Evolutionary conservation across 2,329 filamentous ascomycete species (phyloP), one percentile per base, ranked within the genome.

Genomic region (Pyrenochaeta sp.): DNA sequence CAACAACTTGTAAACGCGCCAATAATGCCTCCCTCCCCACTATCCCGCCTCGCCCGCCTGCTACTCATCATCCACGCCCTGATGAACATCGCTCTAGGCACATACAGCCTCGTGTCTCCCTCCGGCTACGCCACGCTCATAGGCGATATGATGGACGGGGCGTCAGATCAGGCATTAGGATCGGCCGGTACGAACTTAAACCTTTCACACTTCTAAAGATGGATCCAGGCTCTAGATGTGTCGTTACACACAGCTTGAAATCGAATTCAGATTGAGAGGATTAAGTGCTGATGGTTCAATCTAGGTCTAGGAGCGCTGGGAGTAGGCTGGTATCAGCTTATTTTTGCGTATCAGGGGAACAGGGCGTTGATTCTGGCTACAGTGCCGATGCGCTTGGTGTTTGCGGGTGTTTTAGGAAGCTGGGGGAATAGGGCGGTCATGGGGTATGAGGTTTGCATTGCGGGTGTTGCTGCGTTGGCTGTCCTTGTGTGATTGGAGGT

Each of bases 271-370:
- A 30, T 30, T 30, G 28, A 30, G 28, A 30, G 28, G 10, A 10
- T 30, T 30, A 19, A 19, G 19, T 19, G 28, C 28, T 30, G 28
- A 30, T 30, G 28, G 28, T 19, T 19, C 19, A 19, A 19, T 19
- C 19, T 19, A 64, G 63, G 63, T 19, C 54, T 66, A 2, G 58
- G 58, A 10, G 50, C 37, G 2, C 32, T 66, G n/a, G 58, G 54
- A 32, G 50, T 66, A 19, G 54, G 63, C 7, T 62, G 56, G 58
- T 64, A 62, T 40, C 56, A 66, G 32, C 51, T 58, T n/a, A 22
- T 66, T 13, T 62, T 60, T 15, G 56, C 52, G 22, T 44, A 53
- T 3, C 63, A 60, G 44, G 49, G 54, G 2, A 62, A 62, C 8
- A 40, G 48, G 12, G 36, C 39, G 2, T 30, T 66, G 50, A 46